These are phyloP conservation scores for Solanum dulcamara DNA, from an alignment of 257 asterid genomes.

Conservation along the genomic window DNA sequence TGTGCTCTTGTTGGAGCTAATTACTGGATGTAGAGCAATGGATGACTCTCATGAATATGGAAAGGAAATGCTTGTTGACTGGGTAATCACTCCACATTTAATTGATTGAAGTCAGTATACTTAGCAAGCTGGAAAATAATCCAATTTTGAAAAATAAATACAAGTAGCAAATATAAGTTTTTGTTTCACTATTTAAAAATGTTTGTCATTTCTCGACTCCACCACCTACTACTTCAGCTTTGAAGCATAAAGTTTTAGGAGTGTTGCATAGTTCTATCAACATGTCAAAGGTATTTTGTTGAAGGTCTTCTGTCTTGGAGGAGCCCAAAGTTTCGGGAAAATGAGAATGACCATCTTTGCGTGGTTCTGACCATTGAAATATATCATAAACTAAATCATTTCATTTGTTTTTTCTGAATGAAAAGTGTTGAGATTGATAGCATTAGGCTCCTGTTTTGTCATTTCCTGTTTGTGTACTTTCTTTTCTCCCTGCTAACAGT, in stretches of 20 bases:
- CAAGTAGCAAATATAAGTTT: neutral
- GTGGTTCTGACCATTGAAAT: neutral
- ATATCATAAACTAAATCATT: neutral
- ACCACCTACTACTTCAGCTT: neutral
- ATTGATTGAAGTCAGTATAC: neutral
- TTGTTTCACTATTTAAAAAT: neutral
- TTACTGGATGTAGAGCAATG: conserved; percentile 32
- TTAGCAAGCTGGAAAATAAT: neutral
- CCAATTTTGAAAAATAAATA: neutral
- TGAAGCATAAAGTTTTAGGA: neutral
- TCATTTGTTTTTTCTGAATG: neutral
- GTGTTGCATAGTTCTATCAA: neutral
- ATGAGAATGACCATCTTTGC: neutral
- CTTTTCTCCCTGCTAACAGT: neutral
- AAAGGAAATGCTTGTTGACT: conserved; percentile 11
- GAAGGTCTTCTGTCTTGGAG: neutral
- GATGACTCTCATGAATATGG: conserved; percentile 1
- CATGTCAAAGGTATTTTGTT: neutral
- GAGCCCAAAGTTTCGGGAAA: neutral
- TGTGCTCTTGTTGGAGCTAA: conserved; percentile 32
- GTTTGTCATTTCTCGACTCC: neutral
- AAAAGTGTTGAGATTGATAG: neutral
- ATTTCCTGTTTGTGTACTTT: neutral
- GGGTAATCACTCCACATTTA: conserved; percentile 17
- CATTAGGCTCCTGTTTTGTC: neutral